phyloP scores from a whole-genome alignment of 306 rosid genomes.

The Fragaria nilgerrensis region DNA sequence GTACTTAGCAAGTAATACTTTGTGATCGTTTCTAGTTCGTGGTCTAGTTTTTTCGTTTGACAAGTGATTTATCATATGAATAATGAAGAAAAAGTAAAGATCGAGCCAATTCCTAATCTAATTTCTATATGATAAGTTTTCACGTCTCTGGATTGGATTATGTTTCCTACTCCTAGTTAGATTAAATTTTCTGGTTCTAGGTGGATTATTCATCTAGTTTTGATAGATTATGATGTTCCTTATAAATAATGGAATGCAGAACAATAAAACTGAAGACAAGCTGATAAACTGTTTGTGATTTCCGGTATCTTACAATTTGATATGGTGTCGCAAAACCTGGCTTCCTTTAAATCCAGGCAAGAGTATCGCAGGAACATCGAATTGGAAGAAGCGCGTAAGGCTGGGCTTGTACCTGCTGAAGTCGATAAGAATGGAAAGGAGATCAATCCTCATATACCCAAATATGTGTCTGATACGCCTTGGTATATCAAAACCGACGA shows the following conservation, averaged over 20 bases:
- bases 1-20: too few relatives aligned
- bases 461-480: background rate
- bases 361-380: background rate
- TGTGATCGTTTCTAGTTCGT: too few relatives aligned
- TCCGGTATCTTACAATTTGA: background rate
- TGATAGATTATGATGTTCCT: background rate
- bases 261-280: background rate
- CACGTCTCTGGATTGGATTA: background rate
- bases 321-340: background rate
- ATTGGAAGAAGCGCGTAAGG: background rate
- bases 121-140: background rate
- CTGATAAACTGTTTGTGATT: background rate
- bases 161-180: background rate
- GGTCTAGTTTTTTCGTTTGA: too few relatives aligned
- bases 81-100: too few relatives aligned
- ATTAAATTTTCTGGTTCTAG: background rate
- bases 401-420: background rate
- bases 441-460: background rate
- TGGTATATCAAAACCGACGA: background rate
- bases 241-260: background rate
- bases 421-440: background rate
- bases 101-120: background rate
- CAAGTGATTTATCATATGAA: too few relatives aligned
- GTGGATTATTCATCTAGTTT: too few relatives aligned
- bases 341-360: background rate